These are phyloP conservation scores for Cryptococcus depauperatus DNA, from an alignment of 1,284 basidiomycete genomes.

Conservation along the genomic window DNA sequence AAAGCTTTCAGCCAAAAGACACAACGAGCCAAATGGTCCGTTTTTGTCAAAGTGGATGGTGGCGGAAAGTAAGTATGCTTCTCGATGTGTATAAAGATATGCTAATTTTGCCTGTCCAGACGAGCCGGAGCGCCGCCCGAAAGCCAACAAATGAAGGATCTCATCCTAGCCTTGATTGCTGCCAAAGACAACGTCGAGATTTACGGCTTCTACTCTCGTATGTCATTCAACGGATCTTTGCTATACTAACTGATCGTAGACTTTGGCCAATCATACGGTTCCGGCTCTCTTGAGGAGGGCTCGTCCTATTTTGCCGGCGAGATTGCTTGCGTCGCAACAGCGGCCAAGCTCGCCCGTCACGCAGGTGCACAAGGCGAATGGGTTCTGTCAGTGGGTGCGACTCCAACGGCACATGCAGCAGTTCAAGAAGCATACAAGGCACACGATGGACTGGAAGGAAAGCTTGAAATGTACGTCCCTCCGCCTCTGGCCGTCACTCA, in stretches of 20 bases:
- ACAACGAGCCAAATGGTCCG: constrained; percentile 54
- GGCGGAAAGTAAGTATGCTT: constrained; percentile 58
- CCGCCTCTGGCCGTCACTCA: not conserved
- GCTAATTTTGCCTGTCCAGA: constrained; percentile 44
- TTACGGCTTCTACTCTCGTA: constrained; percentile 76
- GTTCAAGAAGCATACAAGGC: constrained; percentile 9
- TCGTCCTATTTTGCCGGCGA: constrained; percentile 61
- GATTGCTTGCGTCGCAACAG: constrained; percentile 60
- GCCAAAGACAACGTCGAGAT: constrained; percentile 54
- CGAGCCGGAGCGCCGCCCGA: constrained; percentile 66
- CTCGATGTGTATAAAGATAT: not conserved
- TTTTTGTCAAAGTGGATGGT: constrained; percentile 72
- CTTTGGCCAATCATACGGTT: constrained; percentile 58
- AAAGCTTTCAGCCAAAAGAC: constrained; percentile 47
- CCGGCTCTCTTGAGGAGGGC: constrained; percentile 58
- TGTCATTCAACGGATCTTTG: constrained; percentile 1
- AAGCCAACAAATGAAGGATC: constrained; percentile 52
- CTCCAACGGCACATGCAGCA: constrained; percentile 58
- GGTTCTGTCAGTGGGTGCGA: constrained; percentile 72
- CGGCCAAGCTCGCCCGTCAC: constrained; percentile 54
- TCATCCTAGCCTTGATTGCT: constrained; percentile 51
- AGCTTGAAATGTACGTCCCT: constrained; percentile 31
- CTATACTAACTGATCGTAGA: constrained; percentile 16
- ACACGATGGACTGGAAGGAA: constrained; percentile 21
- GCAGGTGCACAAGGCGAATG: constrained; percentile 48